Percentiles rank a stretch among this genome's conserved stretches.
phyloP scores from a whole-genome alignment of 2,329 filamentous ascomycete genomes.

The Alternaria postmessia region DNA sequence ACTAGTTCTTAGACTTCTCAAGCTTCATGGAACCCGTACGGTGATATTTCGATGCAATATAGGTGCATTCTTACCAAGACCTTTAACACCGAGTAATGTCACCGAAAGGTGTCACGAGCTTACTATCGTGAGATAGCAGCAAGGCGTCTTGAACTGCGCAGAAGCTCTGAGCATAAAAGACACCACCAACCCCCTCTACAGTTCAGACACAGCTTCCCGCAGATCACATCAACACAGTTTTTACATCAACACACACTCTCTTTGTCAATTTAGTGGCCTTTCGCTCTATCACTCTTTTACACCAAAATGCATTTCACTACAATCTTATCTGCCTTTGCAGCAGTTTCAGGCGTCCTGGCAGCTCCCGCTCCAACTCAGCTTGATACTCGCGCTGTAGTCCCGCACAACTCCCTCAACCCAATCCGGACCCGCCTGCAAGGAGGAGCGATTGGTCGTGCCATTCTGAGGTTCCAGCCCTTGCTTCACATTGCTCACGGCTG shows the following conservation, averaged over 20 bases:
- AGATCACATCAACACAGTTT: neutral
- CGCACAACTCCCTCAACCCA: slow-evolving; percentile 1
- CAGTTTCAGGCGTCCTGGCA: neutral
- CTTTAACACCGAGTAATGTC: neutral
- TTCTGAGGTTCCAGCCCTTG: slow-evolving; percentile 2
- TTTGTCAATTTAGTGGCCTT: neutral
- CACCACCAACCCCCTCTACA: neutral
- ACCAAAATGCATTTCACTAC: neutral
- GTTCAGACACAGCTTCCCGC: neutral
- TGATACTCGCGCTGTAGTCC: slow-evolving; percentile 5
- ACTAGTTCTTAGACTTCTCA: neutral
- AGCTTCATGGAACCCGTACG: neutral
- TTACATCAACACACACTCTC: neutral
- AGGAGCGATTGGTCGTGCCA: slow-evolving; percentile 7
- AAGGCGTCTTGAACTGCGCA: neutral
- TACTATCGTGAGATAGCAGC: neutral
- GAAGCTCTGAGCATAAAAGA: neutral
- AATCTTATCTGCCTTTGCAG: neutral
- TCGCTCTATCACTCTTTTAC: neutral
- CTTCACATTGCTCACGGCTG: slow-evolving; percentile 6
- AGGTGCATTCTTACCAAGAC: neutral
- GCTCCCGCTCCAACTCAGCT: neutral
- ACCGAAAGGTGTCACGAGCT: neutral
- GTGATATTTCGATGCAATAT: neutral
- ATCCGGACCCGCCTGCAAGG: slow-evolving; percentile 1